These are phyloP conservation scores for Teunomyces aglyptinius DNA, from an alignment of 805 yeast species.

Conservation along the genomic window DNA sequence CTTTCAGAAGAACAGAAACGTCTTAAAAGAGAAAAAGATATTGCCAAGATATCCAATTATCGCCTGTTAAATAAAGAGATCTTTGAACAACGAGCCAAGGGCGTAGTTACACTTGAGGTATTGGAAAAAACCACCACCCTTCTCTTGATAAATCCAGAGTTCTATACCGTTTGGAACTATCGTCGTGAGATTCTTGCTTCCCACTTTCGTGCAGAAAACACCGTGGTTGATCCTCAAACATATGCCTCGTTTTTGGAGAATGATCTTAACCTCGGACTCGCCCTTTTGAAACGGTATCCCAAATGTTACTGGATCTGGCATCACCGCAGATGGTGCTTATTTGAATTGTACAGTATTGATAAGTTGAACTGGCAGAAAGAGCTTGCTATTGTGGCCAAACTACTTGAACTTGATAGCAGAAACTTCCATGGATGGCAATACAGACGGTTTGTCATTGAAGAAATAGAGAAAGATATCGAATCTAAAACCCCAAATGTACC, in stretches of 20 bases:
- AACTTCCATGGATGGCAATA: constrained; percentile 97
- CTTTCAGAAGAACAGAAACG: constrained; percentile 55
- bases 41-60: constrained; percentile 57
- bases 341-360: constrained; percentile 41
- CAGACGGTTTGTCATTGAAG: constrained; percentile 64
- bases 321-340: constrained; percentile 81
- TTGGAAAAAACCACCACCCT: constrained; percentile 57
- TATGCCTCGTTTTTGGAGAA: constrained; percentile 36
- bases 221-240: constrained; percentile 10
- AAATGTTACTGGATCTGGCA: constrained; percentile 98
- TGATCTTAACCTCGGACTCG: constrained; percentile 64
- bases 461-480: constrained; percentile 27
- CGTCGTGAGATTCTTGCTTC: constrained; percentile 65
- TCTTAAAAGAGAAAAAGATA: constrained; percentile 57
- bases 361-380: constrained; percentile 69
- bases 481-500: neutral
- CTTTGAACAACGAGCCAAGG: constrained; percentile 27
- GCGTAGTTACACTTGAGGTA: constrained; percentile 24
- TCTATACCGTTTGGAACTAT: constrained; percentile 87
- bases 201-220: constrained; percentile 18
- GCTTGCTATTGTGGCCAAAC: constrained; percentile 61
- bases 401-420: constrained; percentile 71
- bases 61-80: constrained; percentile 43
- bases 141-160: constrained; percentile 74
- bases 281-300: constrained; percentile 63